Evolutionary conservation across 2,329 filamentous ascomycete genomes (phyloP), one percentile per base, ranked within the genome.

Genomic region (Tolypocladium tropicale): DNA sequence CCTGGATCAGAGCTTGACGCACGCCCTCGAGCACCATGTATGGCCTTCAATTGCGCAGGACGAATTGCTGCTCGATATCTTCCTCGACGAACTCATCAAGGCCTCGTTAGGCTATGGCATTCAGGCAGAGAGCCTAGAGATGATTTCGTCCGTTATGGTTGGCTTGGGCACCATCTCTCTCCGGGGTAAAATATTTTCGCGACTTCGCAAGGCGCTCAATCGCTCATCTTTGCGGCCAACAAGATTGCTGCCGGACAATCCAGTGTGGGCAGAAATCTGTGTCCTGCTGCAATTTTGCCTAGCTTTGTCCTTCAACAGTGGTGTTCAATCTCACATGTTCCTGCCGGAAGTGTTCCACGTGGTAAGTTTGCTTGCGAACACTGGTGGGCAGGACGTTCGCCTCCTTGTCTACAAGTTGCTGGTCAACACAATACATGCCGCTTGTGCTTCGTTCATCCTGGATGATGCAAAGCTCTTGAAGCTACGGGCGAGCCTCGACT

Each of bases 311-410:
- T 88, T 88, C 60, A 82, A 87, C 66, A 84, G 80, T 60, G 81
- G 83, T 25, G 78, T 85, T 16, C 85, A 88, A 67, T 79, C 84
- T 4, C 84, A 88, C 66, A 74, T 87, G 49, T 88, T 83, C 61
- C 71, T 88, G 6, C 84, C 85, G 0, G 85, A 88, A 65, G 76
- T 88, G 50, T 88, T 88, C 65, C 85, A 88, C 67, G 76, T 88
- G 52, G 82, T 87, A 57, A 87, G 85, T 0, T 86, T 88, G 82
- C 74, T 88, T 30, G 81, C 83, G 37, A 87, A 87, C 62, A 86
- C 81, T 1, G 85, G 85, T 7, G 69, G 77, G 12, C 70, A 76
- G 11, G 79, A 82, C 12, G 74, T 85, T 7, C 77, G 84, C 52
- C 68, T 78, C 9, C 72, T 82, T 23, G 82, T 88, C 3, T 84